Conservation (phyloP, 176 grass and related monocot species). For the Cenchrus fungigraminus region DNA sequence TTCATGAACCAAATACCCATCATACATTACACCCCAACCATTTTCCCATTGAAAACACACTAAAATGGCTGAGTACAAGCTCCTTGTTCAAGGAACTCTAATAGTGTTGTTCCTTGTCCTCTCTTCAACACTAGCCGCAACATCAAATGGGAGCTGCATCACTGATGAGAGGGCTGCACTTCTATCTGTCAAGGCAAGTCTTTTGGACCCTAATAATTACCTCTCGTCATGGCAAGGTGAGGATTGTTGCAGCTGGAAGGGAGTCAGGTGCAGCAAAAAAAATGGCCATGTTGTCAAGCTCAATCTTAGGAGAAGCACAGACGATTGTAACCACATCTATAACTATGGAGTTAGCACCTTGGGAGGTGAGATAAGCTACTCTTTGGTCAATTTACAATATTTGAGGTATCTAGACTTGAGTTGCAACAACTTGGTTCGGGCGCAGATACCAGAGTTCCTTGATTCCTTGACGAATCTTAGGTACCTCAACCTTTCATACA, state of each 20-base stretch:
- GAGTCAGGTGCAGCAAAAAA: constrained; percentile 37
- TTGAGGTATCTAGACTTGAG: constrained; percentile 52
- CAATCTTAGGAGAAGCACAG: constrained; percentile 1
- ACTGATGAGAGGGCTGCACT: constrained; percentile 21
- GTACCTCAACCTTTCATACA: constrained; percentile 28
- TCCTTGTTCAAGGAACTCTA: constrained; percentile 7
- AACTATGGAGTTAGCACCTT: too few species aligned
- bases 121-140: neutral
- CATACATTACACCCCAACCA: neutral
- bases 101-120: constrained; percentile 8
- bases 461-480: constrained; percentile 33
- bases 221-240: constrained; percentile 47
- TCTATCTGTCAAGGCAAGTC: constrained; percentile 39
- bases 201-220: constrained; percentile 12
- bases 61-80: neutral
- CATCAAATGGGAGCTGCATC: constrained; percentile 21
- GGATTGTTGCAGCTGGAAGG: constrained; percentile 49
- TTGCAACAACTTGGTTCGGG: constrained; percentile 17
- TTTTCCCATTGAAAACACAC: neutral
- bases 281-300: constrained; percentile 54
- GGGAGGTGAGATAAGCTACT: constrained; percentile 48
- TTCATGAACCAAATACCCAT: neutral
- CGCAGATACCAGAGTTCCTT: constrained; percentile 23
- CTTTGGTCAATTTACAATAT: constrained; percentile 26
- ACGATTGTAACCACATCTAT: too few species aligned